Percentiles rank a stretch among this genome's conserved stretches.
These are phyloP conservation scores for Exophiala mesophila DNA, from an alignment of 2,329 filamentous ascomycete genomes.

Conservation along the genomic window DNA sequence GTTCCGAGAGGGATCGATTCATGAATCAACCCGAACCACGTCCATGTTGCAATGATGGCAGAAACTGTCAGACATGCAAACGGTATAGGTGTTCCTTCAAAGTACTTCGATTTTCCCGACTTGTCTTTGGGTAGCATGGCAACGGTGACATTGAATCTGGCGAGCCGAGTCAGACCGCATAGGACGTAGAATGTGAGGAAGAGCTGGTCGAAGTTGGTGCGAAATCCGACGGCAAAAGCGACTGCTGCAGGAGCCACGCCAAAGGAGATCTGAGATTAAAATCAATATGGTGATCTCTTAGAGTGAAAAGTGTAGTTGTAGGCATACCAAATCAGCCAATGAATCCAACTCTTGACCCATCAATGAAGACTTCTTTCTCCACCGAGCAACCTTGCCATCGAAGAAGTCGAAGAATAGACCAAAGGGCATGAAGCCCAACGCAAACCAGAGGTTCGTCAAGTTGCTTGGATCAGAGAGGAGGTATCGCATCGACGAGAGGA, in stretches of 20 bases:
- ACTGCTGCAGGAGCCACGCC: slow-evolving; percentile 82
- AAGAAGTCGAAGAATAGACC: slow-evolving; percentile 97
- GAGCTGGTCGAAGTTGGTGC: slow-evolving; percentile 76
- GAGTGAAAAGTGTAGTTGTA: neutral
- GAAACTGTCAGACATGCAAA: slow-evolving; percentile 73
- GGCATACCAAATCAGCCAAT: slow-evolving; percentile 79
- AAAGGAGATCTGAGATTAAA: slow-evolving; percentile 71
- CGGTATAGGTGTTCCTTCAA: slow-evolving; percentile 94
- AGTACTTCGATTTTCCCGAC: slow-evolving; percentile 86
- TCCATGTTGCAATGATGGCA: slow-evolving; percentile 83
- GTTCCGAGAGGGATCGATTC: slow-evolving; percentile 73
- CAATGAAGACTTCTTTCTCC: slow-evolving; percentile 92
- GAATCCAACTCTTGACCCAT: slow-evolving; percentile 99
- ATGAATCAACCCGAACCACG: slow-evolving; percentile 72
- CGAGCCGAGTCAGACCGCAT: slow-evolving; percentile 77
- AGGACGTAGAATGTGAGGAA: slow-evolving; percentile 84
- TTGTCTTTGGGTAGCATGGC: slow-evolving; percentile 84
- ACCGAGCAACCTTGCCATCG: slow-evolving; percentile 92
- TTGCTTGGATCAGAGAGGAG: slow-evolving; percentile 67
- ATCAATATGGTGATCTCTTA: neutral
- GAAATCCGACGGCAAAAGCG: slow-evolving; percentile 83
- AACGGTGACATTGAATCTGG: slow-evolving; percentile 96
- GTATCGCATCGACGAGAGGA: slow-evolving; percentile 93
- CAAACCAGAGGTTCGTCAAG: slow-evolving; percentile 69
- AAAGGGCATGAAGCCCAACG: slow-evolving; percentile 82